phyloP scores from a whole-genome alignment of 176 grass and related monocot genomes.

The Bolboschoenus planiculmis region DNA sequence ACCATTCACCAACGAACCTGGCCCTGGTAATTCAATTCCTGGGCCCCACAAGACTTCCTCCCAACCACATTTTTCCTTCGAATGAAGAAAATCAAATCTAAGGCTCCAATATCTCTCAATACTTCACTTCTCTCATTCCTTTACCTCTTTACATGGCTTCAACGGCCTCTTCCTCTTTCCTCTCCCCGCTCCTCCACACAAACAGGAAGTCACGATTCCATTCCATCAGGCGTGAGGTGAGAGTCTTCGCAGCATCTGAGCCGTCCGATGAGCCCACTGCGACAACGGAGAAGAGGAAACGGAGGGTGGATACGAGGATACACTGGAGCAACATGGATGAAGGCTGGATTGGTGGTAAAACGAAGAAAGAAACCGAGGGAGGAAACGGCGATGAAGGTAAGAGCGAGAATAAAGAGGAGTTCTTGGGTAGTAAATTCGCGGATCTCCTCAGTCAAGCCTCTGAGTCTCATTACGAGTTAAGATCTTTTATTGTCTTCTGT shows the following conservation, averaged over 20 bases:
- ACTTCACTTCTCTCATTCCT: neutral
- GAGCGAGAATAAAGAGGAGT: conserved; percentile 27
- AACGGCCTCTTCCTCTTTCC: conserved; percentile 37
- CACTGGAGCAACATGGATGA: conserved; percentile 79
- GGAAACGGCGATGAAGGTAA: neutral
- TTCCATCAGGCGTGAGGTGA: neutral
- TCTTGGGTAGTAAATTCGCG: conserved; percentile 47
- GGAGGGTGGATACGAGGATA: conserved; percentile 89
- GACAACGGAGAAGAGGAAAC: conserved; percentile 25
- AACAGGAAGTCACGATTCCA: neutral
- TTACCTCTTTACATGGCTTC: conserved; percentile 39
- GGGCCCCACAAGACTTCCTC: neutral
- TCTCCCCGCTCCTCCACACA: conserved; percentile 27
- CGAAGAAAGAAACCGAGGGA: conserved; percentile 24
- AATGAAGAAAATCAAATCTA: neutral
- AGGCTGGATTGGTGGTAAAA: conserved; percentile 69
- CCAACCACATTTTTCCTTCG: neutral
- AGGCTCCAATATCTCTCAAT: neutral
- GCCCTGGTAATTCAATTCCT: neutral
- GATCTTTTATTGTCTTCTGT: neutral
- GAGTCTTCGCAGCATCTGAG: conserved; percentile 13
- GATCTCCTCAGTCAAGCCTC: conserved; percentile 63
- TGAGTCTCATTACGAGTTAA: conserved; percentile 80
- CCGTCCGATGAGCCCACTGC: conserved; percentile 30
- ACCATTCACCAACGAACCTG: too few species aligned